A percentile compares a stretch with the other conserved stretches of the same genome.
phyloP scores from a whole-genome alignment of 129 eudicot genomes.

The Kitagawia praeruptora region DNA sequence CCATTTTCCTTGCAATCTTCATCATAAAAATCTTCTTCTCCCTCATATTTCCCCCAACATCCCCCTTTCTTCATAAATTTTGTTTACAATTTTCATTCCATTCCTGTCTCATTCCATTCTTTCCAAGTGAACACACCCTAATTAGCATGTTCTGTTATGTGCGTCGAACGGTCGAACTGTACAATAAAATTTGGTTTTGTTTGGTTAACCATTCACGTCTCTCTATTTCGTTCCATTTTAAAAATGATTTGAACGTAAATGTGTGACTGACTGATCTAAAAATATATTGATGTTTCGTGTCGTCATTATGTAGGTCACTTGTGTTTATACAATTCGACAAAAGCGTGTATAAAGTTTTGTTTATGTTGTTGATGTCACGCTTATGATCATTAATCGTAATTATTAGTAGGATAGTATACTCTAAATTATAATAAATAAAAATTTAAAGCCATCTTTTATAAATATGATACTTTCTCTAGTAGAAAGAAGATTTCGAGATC shows the following conservation, averaged over 20 bases:
- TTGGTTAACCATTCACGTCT: background rate
- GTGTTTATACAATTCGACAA: background rate
- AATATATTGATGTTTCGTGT: background rate
- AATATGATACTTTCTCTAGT: background rate
- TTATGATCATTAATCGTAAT: conserved; percentile 18
- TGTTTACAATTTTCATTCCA: no score
- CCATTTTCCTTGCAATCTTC: no score
- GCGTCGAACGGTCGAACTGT: background rate
- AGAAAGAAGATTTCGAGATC: no score
- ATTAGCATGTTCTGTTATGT: background rate
- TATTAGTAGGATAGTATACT: no score
- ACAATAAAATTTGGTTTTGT: background rate
- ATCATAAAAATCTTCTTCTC: no score
- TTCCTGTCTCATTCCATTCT: no score
- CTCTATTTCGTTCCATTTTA: background rate
- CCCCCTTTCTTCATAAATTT: no score
- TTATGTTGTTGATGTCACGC: conserved; percentile 30
- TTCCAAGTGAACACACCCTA: no score
- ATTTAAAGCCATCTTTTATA: background rate
- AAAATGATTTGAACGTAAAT: no score
- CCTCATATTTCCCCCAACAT: no score
- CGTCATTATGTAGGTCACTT: conserved; percentile 5
- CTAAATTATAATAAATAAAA: no score
- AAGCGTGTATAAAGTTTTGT: background rate
- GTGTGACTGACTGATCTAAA: background rate